Evolutionary conservation across 768 basidiomycete genomes (phyloP).

Genomic region (Russula griseocarnosa): DNA sequence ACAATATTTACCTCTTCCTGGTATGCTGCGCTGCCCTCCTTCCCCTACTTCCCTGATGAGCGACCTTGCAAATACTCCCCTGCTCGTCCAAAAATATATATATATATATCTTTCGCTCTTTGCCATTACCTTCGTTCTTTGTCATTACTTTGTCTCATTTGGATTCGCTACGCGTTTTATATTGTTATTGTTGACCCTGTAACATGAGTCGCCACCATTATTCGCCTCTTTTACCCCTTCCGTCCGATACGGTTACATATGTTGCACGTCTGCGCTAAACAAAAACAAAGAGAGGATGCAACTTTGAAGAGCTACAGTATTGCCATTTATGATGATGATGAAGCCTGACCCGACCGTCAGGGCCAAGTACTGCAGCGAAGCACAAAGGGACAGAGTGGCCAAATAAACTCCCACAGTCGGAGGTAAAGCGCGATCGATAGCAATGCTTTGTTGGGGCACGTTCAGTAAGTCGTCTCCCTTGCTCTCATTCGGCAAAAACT

Average conservation of each 20-base stretch:
- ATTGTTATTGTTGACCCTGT: constrained; percentile 25
- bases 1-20: constrained; percentile 2
- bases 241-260: background rate
- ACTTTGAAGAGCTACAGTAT: background rate
- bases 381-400: no score
- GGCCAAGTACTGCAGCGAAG: background rate
- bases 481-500: background rate
- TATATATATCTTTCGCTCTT: constrained; percentile 2
- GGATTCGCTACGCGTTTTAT: constrained; percentile 20
- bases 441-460: background rate
- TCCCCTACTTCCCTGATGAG: background rate
- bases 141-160: constrained; percentile 1
- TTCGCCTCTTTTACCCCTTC: background rate
- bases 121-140: background rate
- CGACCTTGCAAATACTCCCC: constrained; percentile 1
- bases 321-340: background rate
- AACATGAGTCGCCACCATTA: constrained; percentile 11
- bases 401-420: constrained; percentile 6
- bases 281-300: constrained; percentile 1
- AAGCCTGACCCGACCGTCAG: background rate
- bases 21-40: background rate
- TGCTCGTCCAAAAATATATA: background rate
- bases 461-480: background rate
- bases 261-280: background rate
- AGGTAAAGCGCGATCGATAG: constrained; percentile 17